Percentiles rank a stretch among this genome's conserved stretches.
phyloP scores from a whole-genome alignment of 768 basidiomycete genomes.

The Hygrocybe coccinea region DNA sequence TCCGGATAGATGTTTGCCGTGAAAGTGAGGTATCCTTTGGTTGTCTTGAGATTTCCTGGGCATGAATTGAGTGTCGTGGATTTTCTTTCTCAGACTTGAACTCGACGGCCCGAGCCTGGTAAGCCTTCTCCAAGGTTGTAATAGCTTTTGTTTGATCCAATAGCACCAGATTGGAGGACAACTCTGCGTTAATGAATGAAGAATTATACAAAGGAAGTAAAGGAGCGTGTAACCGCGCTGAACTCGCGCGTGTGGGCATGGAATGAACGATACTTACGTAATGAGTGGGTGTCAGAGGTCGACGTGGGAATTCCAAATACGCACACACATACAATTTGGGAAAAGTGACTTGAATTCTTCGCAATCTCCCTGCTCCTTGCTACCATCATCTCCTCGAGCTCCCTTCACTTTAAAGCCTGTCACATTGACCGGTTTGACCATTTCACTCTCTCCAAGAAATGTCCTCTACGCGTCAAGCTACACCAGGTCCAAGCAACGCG shows the following conservation, averaged over 20 bases:
- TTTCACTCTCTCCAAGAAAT: not conserved
- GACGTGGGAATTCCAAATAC: no score
- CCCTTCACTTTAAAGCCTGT: not conserved
- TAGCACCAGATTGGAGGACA: not conserved
- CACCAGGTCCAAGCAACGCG: slow-evolving; percentile 28
- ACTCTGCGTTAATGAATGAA: not conserved
- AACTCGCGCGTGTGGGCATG: not conserved
- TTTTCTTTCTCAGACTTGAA: not conserved
- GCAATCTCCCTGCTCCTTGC: not conserved
- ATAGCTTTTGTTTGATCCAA: not conserved
- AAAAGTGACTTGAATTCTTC: no score
- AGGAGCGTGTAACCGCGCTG: not conserved
- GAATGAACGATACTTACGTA: no score
- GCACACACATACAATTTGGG: not conserved
- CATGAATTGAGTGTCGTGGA: not conserved
- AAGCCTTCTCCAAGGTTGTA: no score
- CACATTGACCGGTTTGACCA: not conserved
- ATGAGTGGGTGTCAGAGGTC: no score
- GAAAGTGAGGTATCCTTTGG: not conserved
- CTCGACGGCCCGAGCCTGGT: not conserved
- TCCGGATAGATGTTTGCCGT: not conserved
- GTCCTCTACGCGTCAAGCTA: slow-evolving; percentile 32
- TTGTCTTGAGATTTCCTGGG: not conserved
- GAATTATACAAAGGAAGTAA: slow-evolving; percentile 1
- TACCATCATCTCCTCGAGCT: not conserved